phyloP scores from a whole-genome alignment of 2,329 filamentous ascomycete species.

The Xylogone sp. region DNA sequence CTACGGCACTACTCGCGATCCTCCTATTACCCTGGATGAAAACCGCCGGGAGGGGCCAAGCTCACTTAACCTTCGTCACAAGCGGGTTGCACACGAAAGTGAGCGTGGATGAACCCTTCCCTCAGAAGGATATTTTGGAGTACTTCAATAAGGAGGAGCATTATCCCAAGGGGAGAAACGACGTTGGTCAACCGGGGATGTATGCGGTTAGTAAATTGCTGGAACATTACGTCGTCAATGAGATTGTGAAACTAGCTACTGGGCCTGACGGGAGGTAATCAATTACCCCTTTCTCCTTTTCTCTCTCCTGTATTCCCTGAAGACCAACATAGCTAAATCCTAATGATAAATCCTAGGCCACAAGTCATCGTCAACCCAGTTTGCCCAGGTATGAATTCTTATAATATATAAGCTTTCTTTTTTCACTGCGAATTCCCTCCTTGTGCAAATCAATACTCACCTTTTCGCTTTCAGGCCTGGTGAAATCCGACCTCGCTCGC shows the following conservation, averaged over 20 bases:
- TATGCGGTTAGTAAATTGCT: conserved; percentile 22
- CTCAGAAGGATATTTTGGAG: conserved; percentile 16
- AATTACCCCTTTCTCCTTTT: not conserved
- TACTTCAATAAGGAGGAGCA: conserved; percentile 18
- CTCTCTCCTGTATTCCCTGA: no score
- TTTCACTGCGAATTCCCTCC: no score
- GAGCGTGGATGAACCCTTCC: conserved; percentile 8
- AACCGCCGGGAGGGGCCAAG: conserved; percentile 26
- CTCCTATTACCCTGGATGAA: conserved; percentile 46
- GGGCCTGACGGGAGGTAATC: conserved; percentile 13
- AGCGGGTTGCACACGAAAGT: conserved; percentile 11
- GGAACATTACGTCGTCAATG: conserved; percentile 19
- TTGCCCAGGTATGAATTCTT: conserved; percentile 14
- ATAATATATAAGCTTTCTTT: no score
- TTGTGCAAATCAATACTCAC: no score
- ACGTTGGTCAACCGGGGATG: conserved; percentile 6
- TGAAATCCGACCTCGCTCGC: conserved; percentile 20
- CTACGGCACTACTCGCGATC: conserved; percentile 49
- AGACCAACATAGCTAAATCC: not conserved
- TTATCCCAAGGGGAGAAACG: conserved; percentile 8
- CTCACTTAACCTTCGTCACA: conserved; percentile 20
- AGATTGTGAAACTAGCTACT: conserved; percentile 19
- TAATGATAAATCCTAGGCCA: conserved; percentile 6
- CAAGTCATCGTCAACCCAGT: conserved; percentile 20
- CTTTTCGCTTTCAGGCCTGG: conserved; percentile 10